Percentiles rank a stretch among this genome's conserved stretches.
Conservation (phyloP, 1,139 yeast species). For the Magnusiomyces suaveolens region DNA sequence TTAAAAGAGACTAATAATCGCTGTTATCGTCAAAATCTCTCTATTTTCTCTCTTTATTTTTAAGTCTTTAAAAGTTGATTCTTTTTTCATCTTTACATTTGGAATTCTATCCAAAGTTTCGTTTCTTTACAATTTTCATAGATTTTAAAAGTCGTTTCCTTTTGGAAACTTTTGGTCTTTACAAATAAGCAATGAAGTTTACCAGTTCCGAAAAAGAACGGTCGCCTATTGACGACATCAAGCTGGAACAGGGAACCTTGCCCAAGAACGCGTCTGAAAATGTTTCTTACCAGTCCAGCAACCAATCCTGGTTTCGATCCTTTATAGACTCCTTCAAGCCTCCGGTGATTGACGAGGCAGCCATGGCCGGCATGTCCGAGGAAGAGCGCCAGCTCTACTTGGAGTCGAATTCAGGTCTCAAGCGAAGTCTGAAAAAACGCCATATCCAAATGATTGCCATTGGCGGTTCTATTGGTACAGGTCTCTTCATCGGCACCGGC, state of each 20-base stretch:
- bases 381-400: constrained; percentile 25
- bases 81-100: too few species aligned
- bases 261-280: neutral
- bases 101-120: too few species aligned
- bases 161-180: too few species aligned
- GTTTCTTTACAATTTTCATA: too few species aligned
- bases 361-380: constrained; percentile 21
- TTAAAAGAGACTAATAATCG: too few species aligned
- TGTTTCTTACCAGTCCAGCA: neutral
- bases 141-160: too few species aligned
- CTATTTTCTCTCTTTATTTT: too few species aligned
- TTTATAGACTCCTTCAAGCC: constrained; percentile 27
- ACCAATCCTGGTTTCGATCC: constrained; percentile 18
- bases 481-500: constrained; percentile 69
- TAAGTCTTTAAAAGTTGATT: too few species aligned
- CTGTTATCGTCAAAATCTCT: too few species aligned
- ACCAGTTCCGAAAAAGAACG: too few species aligned
- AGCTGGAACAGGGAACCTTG: constrained; percentile 36
- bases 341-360: constrained; percentile 18
- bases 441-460: constrained; percentile 64
- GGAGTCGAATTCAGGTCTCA: constrained; percentile 33
- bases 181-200: too few species aligned
- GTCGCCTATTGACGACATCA: constrained; percentile 15
- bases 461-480: constrained; percentile 81
- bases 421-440: constrained; percentile 38